Percentiles rank a stretch among this genome's conserved stretches.
These are phyloP conservation scores for Sergeia podlipaevii DNA, from an alignment of 208 protist genomes.

Conservation along the genomic window DNA sequence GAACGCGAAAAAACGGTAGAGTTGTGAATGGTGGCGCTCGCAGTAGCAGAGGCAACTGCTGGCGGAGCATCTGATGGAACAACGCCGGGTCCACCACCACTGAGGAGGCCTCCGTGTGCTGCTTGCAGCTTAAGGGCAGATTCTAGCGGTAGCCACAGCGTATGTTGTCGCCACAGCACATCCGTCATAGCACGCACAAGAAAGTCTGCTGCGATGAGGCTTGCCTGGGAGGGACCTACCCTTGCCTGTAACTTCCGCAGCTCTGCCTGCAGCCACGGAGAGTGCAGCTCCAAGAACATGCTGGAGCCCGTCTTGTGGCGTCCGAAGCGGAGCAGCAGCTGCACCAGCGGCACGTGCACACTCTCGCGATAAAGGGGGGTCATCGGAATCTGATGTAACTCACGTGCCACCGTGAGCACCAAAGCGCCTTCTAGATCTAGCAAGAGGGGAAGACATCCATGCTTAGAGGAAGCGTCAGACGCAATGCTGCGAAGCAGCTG, in stretches of 20 bases:
- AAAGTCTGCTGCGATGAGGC: slow-evolving; percentile 69
- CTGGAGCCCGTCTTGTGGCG: slow-evolving; percentile 37
- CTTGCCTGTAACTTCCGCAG: slow-evolving; percentile 66
- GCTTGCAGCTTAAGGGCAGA: not conserved
- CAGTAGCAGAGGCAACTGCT: too few relatives aligned
- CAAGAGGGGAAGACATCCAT: slow-evolving; percentile 60
- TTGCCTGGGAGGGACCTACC: slow-evolving; percentile 41
- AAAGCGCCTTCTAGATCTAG: slow-evolving; percentile 65
- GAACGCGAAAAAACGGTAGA: too few relatives aligned
- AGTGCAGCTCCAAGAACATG: slow-evolving; percentile 62
- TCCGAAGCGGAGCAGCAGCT: slow-evolving; percentile 79
- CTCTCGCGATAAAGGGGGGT: slow-evolving; percentile 70
- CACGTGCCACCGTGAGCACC: slow-evolving; percentile 35
- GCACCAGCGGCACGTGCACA: slow-evolving; percentile 71
- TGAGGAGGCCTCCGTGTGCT: not conserved
- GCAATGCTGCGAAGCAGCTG: slow-evolving; percentile 59
- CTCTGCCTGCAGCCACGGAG: slow-evolving; percentile 60
- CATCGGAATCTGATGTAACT: slow-evolving; percentile 49
- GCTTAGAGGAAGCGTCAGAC: slow-evolving; percentile 34
- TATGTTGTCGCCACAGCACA: slow-evolving; percentile 59
- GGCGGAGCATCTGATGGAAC: too few relatives aligned
- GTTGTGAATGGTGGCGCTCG: too few relatives aligned
- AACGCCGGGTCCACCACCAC: not conserved
- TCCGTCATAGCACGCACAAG: slow-evolving; percentile 57
- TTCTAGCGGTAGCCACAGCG: slow-evolving; percentile 35